A percentile compares a stretch with the other conserved stretches of the same genome.
Evolutionary conservation across 2,329 filamentous ascomycete species (phyloP).

Genomic region (Pseudopyrenochaeta lycopersici): DNA sequence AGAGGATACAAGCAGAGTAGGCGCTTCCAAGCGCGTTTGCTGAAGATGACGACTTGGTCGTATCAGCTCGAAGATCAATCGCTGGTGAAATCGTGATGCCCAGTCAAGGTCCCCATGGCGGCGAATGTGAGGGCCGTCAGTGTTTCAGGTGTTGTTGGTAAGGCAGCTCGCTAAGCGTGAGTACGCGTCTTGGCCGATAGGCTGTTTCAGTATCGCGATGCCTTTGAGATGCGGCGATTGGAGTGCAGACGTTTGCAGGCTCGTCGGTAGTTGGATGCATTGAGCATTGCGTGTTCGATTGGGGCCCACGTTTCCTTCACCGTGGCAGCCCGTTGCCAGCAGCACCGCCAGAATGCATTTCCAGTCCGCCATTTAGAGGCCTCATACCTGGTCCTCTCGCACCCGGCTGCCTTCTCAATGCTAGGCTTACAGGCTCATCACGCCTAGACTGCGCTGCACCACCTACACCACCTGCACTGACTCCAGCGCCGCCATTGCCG

Average conservation of each 20-base stretch:
- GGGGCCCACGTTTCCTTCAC: constrained; percentile 21
- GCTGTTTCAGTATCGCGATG: constrained; percentile 10
- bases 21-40: not conserved
- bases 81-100: not conserved
- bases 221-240: constrained; percentile 5
- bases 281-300: not conserved
- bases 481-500: constrained; percentile 7
- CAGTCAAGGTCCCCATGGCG: not conserved
- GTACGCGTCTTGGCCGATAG: too few relatives aligned
- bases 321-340: constrained; percentile 47
- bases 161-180: constrained; percentile 27
- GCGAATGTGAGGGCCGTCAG: constrained; percentile 21
- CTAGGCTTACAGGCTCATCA: constrained; percentile 40
- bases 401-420: constrained; percentile 43
- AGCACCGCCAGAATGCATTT: constrained; percentile 18
- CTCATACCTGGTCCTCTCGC: constrained; percentile 23
- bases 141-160: constrained; percentile 29
- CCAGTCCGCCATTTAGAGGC: constrained; percentile 9
- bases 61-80: constrained; percentile 7
- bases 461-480: constrained; percentile 12
- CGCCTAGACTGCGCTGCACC: constrained; percentile 12
- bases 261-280: not conserved
- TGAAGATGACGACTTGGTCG: constrained; percentile 8
- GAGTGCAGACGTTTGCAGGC: not conserved
- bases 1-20: not conserved